Conservation (phyloP, 352 stramenopile genomes). For the Phytophthora syringae region DNA sequence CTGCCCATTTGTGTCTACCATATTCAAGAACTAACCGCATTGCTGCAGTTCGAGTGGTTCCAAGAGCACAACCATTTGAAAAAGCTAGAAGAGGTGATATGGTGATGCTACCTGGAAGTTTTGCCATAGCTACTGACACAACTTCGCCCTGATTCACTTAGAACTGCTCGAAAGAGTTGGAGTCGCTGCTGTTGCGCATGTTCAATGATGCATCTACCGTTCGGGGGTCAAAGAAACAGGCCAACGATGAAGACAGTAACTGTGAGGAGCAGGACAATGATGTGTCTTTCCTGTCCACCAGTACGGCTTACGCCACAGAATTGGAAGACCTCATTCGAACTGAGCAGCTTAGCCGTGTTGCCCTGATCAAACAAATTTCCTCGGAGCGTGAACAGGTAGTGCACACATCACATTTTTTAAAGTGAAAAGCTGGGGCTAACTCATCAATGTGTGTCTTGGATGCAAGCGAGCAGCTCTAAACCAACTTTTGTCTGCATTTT, state of each 20-base stretch:
- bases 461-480: slow-evolving; percentile 55
- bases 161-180: slow-evolving; percentile 67
- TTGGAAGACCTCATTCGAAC: slow-evolving; percentile 59
- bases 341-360: slow-evolving; percentile 58
- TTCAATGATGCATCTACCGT: slow-evolving; percentile 64
- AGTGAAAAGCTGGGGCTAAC: background rate
- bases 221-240: slow-evolving; percentile 27
- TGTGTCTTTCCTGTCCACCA: slow-evolving; percentile 7
- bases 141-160: slow-evolving; percentile 26
- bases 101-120: background rate
- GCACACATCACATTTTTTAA: background rate
- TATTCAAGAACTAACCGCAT: background rate
- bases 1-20: background rate
- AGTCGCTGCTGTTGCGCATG: slow-evolving; percentile 65
- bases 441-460: background rate
- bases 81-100: slow-evolving; percentile 63
- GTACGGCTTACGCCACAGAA: slow-evolving; percentile 40
- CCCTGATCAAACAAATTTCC: slow-evolving; percentile 56
- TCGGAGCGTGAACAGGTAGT: slow-evolving; percentile 69
- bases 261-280: slow-evolving; percentile 13
- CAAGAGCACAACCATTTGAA: slow-evolving; percentile 68
- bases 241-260: slow-evolving; percentile 15
- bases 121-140: background rate
- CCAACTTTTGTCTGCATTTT: slow-evolving; percentile 46
- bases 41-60: slow-evolving; percentile 67